Percentiles rank a stretch among this genome's conserved stretches.
phyloP scores from a whole-genome alignment of 2,329 filamentous ascomycete genomes.

The Calonectria hawksworthii region DNA sequence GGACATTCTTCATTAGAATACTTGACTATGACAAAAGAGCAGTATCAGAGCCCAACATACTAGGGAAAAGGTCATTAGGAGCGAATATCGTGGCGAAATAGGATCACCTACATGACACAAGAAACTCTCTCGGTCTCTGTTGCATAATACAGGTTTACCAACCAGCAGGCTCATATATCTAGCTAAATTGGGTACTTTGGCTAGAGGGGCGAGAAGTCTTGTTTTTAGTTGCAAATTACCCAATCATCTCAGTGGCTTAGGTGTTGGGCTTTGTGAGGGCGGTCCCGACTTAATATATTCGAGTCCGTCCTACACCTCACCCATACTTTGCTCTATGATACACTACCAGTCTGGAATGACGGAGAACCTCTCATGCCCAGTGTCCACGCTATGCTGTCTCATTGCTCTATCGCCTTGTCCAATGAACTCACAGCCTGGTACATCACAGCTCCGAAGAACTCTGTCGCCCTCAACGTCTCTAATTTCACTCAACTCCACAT shows the following conservation, averaged over 20 bases:
- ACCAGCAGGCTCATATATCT: neutral
- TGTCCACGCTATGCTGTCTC: slow-evolving; percentile 70
- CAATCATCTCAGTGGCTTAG: neutral
- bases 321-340: neutral
- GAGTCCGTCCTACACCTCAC: no score
- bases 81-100: neutral
- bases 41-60: no score
- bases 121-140: neutral
- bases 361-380: slow-evolving; percentile 66
- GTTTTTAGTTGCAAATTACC: neutral
- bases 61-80: no score
- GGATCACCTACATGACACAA: neutral
- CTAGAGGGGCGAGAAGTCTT: neutral
- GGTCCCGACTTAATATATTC: neutral
- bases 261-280: neutral
- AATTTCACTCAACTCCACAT: slow-evolving; percentile 70
- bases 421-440: slow-evolving; percentile 71
- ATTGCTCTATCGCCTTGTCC: slow-evolving; percentile 75
- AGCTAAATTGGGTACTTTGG: neutral
- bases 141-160: neutral
- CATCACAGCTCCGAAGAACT: slow-evolving; percentile 83
- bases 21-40: no score
- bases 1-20: no score
- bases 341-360: slow-evolving; percentile 53
- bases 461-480: slow-evolving; percentile 88